Conservation (phyloP, 2,329 filamentous ascomycete genomes). For the Emydomyces testavorans region DNA sequence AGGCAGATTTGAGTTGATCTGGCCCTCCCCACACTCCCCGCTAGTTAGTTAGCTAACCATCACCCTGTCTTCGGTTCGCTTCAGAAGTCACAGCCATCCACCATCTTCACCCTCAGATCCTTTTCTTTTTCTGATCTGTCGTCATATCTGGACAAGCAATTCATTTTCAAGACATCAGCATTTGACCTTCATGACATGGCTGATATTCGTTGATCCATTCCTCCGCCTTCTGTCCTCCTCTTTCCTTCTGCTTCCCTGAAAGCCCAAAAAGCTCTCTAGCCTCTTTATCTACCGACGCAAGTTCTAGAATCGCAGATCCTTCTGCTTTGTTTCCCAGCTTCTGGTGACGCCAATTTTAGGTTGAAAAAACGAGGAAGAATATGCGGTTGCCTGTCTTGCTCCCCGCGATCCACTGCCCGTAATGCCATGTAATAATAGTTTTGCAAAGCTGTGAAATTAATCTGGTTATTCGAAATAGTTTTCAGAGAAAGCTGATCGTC, state of each 20-base stretch:
- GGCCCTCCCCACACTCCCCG: too few species aligned
- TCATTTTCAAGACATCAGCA: background rate
- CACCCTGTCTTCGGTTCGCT: too few species aligned
- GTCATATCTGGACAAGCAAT: too few species aligned
- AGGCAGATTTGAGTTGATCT: too few species aligned
- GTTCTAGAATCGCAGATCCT: background rate
- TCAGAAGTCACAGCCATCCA: too few species aligned
- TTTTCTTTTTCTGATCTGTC: too few species aligned
- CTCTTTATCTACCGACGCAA: background rate
- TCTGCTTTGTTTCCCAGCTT: background rate
- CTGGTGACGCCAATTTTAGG: background rate
- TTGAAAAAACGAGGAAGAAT: background rate
- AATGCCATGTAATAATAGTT: background rate
- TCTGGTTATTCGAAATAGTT: background rate
- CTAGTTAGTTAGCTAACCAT: too few species aligned
- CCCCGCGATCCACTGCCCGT: background rate
- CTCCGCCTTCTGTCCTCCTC: background rate
- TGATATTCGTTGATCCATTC: background rate
- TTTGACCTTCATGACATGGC: background rate
- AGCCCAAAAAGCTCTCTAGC: slow-evolving; percentile 1
- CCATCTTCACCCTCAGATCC: too few species aligned
- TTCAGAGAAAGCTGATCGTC: slow-evolving; percentile 1
- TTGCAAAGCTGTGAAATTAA: background rate
- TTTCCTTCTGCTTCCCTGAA: background rate
- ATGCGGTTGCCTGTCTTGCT: slow-evolving; percentile 5